A percentile compares a stretch with the other conserved stretches of the same genome.
These are phyloP conservation scores for Tuber aestivum DNA, from an alignment of 495 filamentous ascomycete genomes.

Conservation along the genomic window DNA sequence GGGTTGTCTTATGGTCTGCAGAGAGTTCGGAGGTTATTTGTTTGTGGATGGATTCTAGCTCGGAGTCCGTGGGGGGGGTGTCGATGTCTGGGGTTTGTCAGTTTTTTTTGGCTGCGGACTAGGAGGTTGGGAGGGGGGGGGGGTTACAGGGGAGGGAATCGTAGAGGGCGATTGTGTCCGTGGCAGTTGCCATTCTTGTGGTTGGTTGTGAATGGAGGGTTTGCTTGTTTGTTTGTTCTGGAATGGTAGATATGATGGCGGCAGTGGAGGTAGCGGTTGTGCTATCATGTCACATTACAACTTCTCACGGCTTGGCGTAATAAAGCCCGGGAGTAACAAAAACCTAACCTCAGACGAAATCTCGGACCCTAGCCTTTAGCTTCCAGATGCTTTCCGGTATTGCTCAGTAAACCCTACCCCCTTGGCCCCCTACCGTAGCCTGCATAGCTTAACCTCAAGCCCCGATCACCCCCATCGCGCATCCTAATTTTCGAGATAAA, in stretches of 20 bases:
- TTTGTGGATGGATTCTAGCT: slow-evolving; percentile 54
- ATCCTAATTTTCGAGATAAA: neutral
- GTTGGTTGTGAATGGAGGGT: neutral
- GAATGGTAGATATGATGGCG: neutral
- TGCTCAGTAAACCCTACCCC: slow-evolving; percentile 8
- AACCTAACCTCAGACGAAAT: neutral
- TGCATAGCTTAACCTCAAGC: neutral
- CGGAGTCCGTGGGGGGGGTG: slow-evolving; percentile 54
- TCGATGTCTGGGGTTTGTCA: slow-evolving; percentile 59
- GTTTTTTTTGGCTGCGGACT: neutral
- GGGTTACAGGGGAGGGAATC: slow-evolving; percentile 77
- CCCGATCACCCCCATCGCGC: neutral
- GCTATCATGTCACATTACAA: too few species aligned
- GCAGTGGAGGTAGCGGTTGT: neutral
- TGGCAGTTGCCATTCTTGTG: slow-evolving; percentile 58
- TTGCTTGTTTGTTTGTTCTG: neutral
- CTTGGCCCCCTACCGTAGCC: neutral
- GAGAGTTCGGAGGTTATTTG: slow-evolving; percentile 63
- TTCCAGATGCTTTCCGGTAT: slow-evolving; percentile 2
- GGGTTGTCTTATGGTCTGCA: slow-evolving; percentile 45
- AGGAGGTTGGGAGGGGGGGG: slow-evolving; percentile 4
- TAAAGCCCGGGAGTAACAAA: neutral
- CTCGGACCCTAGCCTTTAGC: slow-evolving; percentile 8
- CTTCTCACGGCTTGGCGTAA: neutral
- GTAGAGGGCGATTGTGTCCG: slow-evolving; percentile 53